A percentile compares a stretch with the other conserved stretches of the same genome.
phyloP scores from a whole-genome alignment of 495 filamentous ascomycete genomes.

The Podospora conica region DNA sequence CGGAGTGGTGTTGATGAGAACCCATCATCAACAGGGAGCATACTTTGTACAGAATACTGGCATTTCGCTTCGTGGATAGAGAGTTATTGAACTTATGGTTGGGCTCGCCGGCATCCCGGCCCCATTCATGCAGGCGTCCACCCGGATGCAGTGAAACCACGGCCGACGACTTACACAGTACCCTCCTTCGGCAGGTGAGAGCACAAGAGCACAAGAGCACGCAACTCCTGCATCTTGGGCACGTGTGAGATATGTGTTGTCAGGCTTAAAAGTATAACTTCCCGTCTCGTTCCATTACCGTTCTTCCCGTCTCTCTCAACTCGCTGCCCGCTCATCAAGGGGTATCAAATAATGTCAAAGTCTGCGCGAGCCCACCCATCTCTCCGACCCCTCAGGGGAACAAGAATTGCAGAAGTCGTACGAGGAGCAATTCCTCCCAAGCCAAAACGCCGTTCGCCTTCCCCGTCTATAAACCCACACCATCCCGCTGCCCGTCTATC shows the following conservation, averaged over 20 bases:
- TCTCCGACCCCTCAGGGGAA: neutral
- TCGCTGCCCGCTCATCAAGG: neutral
- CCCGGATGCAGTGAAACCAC: neutral
- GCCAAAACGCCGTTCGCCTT: neutral
- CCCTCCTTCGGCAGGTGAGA: neutral
- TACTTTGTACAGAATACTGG: too few relatives aligned
- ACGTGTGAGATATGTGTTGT: neutral
- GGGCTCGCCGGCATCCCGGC: neutral
- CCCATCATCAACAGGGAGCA: neutral
- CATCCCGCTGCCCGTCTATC: neutral
- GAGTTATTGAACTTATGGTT: too few relatives aligned
- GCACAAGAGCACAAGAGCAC: neutral
- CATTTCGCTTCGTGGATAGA: too few relatives aligned
- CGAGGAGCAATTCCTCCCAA: neutral
- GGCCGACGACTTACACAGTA: neutral
- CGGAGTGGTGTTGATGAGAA: neutral
- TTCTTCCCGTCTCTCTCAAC: neutral
- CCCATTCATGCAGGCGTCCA: neutral
- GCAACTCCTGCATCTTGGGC: neutral
- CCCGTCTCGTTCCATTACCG: neutral
- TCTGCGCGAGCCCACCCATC: neutral
- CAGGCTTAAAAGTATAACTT: neutral
- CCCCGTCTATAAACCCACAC: neutral
- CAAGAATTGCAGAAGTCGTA: neutral
- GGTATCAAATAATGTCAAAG: slow-evolving; percentile 9